Evolutionary conservation across 2,329 filamentous ascomycete genomes (phyloP).

Genomic region (Pestalotiopsis sp.): DNA sequence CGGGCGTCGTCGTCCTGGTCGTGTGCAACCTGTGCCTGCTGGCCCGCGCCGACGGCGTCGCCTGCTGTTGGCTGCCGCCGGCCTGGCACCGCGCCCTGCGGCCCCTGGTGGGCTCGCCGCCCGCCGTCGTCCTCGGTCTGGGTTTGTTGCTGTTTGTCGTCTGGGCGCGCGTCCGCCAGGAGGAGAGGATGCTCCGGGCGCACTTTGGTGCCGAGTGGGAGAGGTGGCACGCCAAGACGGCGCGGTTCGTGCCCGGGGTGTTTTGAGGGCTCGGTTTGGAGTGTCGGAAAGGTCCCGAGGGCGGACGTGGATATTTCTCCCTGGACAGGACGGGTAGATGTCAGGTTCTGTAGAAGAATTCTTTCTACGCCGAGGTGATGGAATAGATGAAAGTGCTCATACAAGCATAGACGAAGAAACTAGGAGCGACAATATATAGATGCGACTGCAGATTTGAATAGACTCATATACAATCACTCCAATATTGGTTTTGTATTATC

Average conservation of each 20-base stretch:
- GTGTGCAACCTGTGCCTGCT: slow-evolving; percentile 36
- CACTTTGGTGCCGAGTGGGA: slow-evolving; percentile 53
- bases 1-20: slow-evolving; percentile 41
- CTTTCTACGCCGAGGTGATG: too few species aligned
- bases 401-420: neutral
- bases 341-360: too few species aligned
- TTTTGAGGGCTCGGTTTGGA: slow-evolving; percentile 29
- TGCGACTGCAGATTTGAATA: neutral
- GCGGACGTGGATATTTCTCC: neutral
- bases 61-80: slow-evolving; percentile 41
- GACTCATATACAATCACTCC: too few species aligned
- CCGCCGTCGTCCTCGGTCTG: slow-evolving; percentile 16
- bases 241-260: slow-evolving; percentile 50
- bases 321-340: too few species aligned
- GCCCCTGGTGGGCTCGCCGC: slow-evolving; percentile 7
- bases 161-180: slow-evolving; percentile 45
- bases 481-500: neutral
- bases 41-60: slow-evolving; percentile 38
- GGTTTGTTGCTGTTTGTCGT: slow-evolving; percentile 26
- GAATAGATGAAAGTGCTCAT: too few species aligned
- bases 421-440: neutral
- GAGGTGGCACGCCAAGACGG: slow-evolving; percentile 48
- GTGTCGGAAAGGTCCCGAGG: neutral
- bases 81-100: slow-evolving; percentile 16
- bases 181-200: slow-evolving; percentile 52